Conservation (phyloP, 2,329 filamentous ascomycete genomes). For the Colletotrichum simmondsii region DNA sequence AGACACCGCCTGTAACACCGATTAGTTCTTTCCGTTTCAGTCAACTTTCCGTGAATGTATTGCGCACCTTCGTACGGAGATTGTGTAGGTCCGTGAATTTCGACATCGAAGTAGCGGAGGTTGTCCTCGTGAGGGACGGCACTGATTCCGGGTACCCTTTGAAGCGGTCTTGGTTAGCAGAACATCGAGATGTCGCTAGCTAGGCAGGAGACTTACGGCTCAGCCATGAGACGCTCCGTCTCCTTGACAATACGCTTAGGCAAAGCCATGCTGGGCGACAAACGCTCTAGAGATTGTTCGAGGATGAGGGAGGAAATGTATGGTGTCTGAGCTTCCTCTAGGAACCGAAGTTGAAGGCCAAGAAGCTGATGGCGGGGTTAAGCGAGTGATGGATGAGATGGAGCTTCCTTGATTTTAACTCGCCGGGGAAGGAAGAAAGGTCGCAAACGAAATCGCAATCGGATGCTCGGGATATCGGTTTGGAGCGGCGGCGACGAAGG, state of each 20-base stretch:
- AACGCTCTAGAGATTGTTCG: background rate
- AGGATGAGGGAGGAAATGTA: background rate
- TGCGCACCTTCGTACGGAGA: constrained; percentile 91
- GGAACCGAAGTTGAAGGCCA: background rate
- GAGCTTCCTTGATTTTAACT: background rate
- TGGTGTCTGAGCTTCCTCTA: background rate
- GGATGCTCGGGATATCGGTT: constrained; percentile 18
- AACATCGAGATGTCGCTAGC: background rate
- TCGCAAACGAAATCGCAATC: constrained; percentile 9
- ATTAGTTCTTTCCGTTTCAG: background rate
- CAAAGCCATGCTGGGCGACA: constrained; percentile 69
- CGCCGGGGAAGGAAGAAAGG: background rate
- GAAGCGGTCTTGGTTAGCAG: constrained; percentile 1
- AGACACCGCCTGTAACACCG: constrained; percentile 73
- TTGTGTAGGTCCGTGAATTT: constrained; percentile 90
- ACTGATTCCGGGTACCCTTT: constrained; percentile 93
- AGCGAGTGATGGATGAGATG: constrained; percentile 20
- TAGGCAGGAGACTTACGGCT: constrained; percentile 77
- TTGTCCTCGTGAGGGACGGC: constrained; percentile 97
- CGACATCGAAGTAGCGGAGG: constrained; percentile 97
- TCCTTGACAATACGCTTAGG: constrained; percentile 99
- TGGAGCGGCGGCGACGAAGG: constrained; percentile 6
- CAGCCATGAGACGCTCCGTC: constrained; percentile 95
- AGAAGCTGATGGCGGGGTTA: constrained; percentile 22
- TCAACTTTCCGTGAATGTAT: background rate